Conservation (phyloP, 1,284 basidiomycete genomes). For the Leccinum cinnamomeum region DNA sequence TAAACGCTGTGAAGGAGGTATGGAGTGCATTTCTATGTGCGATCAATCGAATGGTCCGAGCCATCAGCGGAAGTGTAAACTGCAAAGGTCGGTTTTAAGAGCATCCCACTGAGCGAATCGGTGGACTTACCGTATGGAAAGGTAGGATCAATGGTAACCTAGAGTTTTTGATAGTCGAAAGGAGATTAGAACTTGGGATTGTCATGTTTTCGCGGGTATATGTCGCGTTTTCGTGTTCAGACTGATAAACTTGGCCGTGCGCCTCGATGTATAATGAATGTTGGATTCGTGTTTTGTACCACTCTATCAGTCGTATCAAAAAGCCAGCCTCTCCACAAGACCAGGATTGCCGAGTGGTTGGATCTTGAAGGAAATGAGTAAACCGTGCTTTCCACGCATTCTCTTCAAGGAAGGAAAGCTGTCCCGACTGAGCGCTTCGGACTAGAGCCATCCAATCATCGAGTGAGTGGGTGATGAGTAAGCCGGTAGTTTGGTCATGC, state of each 20-base stretch:
- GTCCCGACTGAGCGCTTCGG: slow-evolving; percentile 31
- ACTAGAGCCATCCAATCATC: slow-evolving; percentile 50
- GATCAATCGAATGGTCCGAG: slow-evolving; percentile 54
- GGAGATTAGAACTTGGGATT: slow-evolving; percentile 34
- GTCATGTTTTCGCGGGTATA: slow-evolving; percentile 18
- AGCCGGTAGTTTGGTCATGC: slow-evolving; percentile 40
- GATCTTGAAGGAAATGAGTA: slow-evolving; percentile 36
- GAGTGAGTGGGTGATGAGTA: slow-evolving; percentile 38
- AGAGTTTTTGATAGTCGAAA: slow-evolving; percentile 38
- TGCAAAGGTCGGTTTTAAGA: slow-evolving; percentile 22
- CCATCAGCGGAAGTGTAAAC: slow-evolving; percentile 56
- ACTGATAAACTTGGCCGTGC: slow-evolving; percentile 36
- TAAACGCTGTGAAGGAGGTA: slow-evolving; percentile 50
- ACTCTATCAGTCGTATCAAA: slow-evolving; percentile 54
- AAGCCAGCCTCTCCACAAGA: slow-evolving; percentile 51
- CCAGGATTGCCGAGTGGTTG: slow-evolving; percentile 28
- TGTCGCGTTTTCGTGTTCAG: slow-evolving; percentile 17
- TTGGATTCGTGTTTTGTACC: slow-evolving; percentile 50
- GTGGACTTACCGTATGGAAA: slow-evolving; percentile 50
- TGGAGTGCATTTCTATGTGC: slow-evolving; percentile 59
- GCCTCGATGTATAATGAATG: slow-evolving; percentile 50
- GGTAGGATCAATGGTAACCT: slow-evolving; percentile 55
- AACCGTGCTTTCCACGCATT: slow-evolving; percentile 43
- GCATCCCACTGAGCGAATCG: neutral
- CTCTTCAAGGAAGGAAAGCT: slow-evolving; percentile 32